Evolutionary conservation across 345 rosid genomes (phyloP).

Genomic region (Linum trigynum): DNA sequence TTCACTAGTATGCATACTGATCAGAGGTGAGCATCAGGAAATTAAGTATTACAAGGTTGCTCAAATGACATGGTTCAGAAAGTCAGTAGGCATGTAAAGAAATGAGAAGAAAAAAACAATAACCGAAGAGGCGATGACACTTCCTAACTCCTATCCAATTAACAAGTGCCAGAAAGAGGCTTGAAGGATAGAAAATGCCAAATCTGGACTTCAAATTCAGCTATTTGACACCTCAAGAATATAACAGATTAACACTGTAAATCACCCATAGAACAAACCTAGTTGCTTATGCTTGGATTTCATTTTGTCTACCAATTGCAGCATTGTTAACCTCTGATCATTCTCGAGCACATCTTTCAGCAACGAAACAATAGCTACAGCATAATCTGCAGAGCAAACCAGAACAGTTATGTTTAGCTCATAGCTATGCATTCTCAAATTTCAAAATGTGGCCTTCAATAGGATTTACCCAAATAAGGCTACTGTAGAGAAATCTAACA

Average conservation of each 20-base stretch:
- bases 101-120: not conserved
- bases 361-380: slow-evolving; percentile 58
- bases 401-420: not conserved
- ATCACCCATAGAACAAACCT: slow-evolving; percentile 34
- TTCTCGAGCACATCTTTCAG: slow-evolving; percentile 58
- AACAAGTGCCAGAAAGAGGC: too few relatives aligned
- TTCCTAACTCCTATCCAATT: too few relatives aligned
- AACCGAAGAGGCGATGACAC: not conserved
- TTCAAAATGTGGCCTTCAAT: not conserved
- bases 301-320: slow-evolving; percentile 83
- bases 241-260: not conserved
- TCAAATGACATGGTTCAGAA: too few relatives aligned
- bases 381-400: slow-evolving; percentile 38
- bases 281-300: slow-evolving; percentile 62
- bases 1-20: too few relatives aligned
- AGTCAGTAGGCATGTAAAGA: too few relatives aligned
- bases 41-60: too few relatives aligned
- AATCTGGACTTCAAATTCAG: too few relatives aligned
- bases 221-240: not conserved
- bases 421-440: not conserved
- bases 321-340: slow-evolving; percentile 74
- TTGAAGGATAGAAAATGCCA: too few relatives aligned
- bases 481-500: not conserved
- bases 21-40: too few relatives aligned
- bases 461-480: not conserved